Evolutionary conservation across 164 flowering plant genomes (phyloP), one percentile per base, ranked within the genome.

Genomic region (Umbilicus rupestris): DNA sequence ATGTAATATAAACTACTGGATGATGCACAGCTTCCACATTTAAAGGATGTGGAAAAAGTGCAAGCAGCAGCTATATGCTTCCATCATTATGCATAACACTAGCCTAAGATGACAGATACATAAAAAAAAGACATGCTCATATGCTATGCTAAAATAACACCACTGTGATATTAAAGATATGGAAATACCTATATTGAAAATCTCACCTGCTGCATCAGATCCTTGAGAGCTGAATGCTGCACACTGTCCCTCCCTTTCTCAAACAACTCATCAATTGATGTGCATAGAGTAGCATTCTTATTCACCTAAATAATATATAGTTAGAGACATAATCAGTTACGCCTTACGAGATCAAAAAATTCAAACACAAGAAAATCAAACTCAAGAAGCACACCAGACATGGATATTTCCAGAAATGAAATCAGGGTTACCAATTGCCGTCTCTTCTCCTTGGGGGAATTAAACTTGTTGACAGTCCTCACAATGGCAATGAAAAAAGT

Each of bases 401-500:
- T 63, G 37, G 24, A 47, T 17, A 44, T 62, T 1, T 42, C 16
- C n/a, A 31, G 50, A 46, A 46, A 16, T 16, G 28, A 24, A 42
- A 24, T 39, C 16, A 63, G 8, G 19, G 66, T 14, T 7, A 94
- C 99, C 97, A 85, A 63, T 69, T 78, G 80, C 60, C 77, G 78
- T 50, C 95, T 84, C 66, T 84, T 80, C 55, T 64, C 72, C 69
- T 68, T 82, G 24, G 99, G 96, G 3, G 99, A 89, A 72, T 55
- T 76, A 72, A 88, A 82, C 69, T 88, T 91, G 64, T 69, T 73
- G 29, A 89, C 79, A 4, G 96, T 85, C 81, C 83, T 91, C 4
- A 87, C 84, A 47, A 94, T 69, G 5, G 97, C 91, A 24, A 85
- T 70, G 42, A 85, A 88, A 47, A 94, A 89, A 3, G 96, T 81